Evolutionary conservation across 805 yeast genomes (phyloP).

Genomic region (Isabelozyma rhagii): DNA sequence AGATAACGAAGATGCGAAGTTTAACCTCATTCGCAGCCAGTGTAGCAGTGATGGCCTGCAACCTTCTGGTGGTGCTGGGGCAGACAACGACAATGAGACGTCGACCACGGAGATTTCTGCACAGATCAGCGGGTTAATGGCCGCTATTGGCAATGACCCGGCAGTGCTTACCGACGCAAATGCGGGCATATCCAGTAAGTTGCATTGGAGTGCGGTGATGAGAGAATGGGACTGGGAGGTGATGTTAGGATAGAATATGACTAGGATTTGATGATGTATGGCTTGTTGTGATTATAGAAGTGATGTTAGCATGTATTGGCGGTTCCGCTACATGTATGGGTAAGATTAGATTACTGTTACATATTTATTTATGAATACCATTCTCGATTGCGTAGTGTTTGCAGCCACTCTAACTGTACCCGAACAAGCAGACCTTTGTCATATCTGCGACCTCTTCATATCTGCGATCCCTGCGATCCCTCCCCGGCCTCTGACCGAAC

Average conservation of each 20-base stretch:
- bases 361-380: too few species aligned
- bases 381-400: too few species aligned
- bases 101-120: constrained; percentile 19
- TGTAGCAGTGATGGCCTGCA: background rate
- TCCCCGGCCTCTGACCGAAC: too few species aligned
- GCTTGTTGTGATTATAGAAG: background rate
- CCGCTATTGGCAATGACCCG: constrained; percentile 31
- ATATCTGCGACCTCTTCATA: too few species aligned
- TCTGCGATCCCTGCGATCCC: too few species aligned
- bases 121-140: constrained; percentile 39
- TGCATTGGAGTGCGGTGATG: constrained; percentile 71
- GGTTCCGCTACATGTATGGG: too few species aligned
- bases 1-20: constrained; percentile 2
- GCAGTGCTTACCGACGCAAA: constrained; percentile 28
- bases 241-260: constrained; percentile 42
- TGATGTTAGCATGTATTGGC: background rate
- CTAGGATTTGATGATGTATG: background rate
- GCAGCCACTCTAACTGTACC: too few species aligned
- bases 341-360: too few species aligned
- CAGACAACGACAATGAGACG: constrained; percentile 3
- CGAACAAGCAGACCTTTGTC: too few species aligned
- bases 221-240: constrained; percentile 79
- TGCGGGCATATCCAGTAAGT: constrained; percentile 44
- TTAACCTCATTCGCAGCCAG: constrained; percentile 3
- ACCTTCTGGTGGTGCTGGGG: constrained; percentile 4